phyloP scores from a whole-genome alignment of 2,329 filamentous ascomycete species.

The Metarhizium rileyi region DNA sequence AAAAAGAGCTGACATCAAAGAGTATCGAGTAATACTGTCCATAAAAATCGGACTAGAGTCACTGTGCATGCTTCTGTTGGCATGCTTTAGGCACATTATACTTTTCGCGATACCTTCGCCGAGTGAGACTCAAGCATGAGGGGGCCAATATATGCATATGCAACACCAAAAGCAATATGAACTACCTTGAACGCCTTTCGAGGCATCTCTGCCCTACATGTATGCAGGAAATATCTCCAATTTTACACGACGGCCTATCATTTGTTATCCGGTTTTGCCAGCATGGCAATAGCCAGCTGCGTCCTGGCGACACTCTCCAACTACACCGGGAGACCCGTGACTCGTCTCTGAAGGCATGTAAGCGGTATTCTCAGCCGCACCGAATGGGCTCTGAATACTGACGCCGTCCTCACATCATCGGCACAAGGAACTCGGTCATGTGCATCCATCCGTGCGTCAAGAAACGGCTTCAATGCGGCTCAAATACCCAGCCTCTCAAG shows the following conservation, averaged over 20 bases:
- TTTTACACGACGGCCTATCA: neutral
- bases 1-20: neutral
- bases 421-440: neutral
- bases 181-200: neutral
- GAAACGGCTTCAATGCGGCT: conserved; percentile 12
- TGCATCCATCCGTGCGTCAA: neutral
- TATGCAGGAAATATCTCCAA: neutral
- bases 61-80: neutral
- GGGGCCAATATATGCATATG: neutral
- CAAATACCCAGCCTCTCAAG: conserved; percentile 67
- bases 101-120: neutral
- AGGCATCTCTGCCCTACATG: neutral
- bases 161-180: neutral
- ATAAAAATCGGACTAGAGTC: neutral
- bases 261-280: neutral
- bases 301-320: neutral
- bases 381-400: neutral
- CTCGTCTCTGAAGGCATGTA: neutral
- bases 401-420: neutral
- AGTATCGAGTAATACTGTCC: neutral
- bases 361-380: neutral
- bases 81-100: neutral
- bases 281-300: neutral
- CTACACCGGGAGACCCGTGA: neutral
- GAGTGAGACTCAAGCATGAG: neutral